A percentile compares a stretch with the other conserved stretches of the same genome.
Conservation (phyloP, 208 protist species). For the Strigomonas galati region DNA sequence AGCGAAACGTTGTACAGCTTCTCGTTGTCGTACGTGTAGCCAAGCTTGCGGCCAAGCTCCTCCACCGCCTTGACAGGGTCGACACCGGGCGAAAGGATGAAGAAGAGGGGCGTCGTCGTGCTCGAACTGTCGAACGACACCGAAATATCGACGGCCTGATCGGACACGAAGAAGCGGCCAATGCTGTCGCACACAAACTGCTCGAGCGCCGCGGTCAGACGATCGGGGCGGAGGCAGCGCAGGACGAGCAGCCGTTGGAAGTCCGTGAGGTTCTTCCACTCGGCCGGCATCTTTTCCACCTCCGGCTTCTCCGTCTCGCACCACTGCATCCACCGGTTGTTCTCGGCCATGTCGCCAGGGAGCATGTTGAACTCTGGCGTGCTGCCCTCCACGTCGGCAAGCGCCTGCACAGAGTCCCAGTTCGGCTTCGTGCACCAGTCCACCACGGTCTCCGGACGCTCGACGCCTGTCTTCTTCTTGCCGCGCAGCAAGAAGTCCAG, state of each 20-base stretch:
- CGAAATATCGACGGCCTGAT: conserved; percentile 93
- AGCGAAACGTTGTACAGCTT: conserved; percentile 96
- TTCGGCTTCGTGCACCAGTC: conserved; percentile 91
- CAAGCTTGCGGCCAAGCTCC: conserved; percentile 92
- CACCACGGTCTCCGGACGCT: conserved; percentile 85
- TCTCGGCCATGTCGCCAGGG: conserved; percentile 87
- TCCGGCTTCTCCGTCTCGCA: conserved; percentile 91
- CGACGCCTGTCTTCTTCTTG: conserved; percentile 84
- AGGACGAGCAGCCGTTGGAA: conserved; percentile 97
- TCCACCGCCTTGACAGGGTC: conserved; percentile 96
- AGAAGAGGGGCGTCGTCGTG: conserved; percentile 97
- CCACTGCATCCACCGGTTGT: conserved; percentile 92
- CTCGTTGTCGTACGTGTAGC: conserved; percentile 94
- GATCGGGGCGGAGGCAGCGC: conserved; percentile 95
- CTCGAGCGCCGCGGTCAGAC: conserved; percentile 94
- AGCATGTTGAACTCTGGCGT: conserved; percentile 86
- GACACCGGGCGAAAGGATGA: conserved; percentile 98
- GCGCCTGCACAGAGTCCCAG: conserved; percentile 90
- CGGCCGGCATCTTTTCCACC: conserved; percentile 88
- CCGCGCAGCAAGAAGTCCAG: conserved; percentile 94
- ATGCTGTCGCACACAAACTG: conserved; percentile 93
- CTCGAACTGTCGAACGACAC: conserved; percentile 94
- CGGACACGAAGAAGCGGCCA: conserved; percentile 94
- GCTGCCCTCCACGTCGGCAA: conserved; percentile 88
- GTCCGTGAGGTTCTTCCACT: conserved; percentile 94